Base-by-base conservation (phyloP, 345 rosid genomes). In the Nasturtium officinale region DNA sequence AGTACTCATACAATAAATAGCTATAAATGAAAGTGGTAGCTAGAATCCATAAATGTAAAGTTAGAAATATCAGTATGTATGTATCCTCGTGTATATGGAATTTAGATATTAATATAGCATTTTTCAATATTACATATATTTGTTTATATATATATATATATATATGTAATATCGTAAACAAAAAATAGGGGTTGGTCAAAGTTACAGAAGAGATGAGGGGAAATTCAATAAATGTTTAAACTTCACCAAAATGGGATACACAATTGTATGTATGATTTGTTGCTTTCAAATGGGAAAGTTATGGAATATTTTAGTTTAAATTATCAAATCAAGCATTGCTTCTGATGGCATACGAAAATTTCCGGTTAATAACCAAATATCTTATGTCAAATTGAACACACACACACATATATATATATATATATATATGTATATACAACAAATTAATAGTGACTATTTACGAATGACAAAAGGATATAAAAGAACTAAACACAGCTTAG, bases 181-280 rank as follows among this genome's bases (percentile, higher is more conserved):
- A 15, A 74, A 46, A 20, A 68, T 20, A 21, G 43, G 35, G 75
- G 6, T 55, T 62, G 67, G 61, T 76, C 66, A 70, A 70, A 46
- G 45, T 9, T 61, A 69, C 58, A 61, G 18, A 67, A 37, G 43
- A 60, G 74, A 32, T 30, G 35, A 67, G 23, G 68, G 37, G 57
- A 52, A 61, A 51, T 20, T 47, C 43, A 53, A 3, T 52, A 35
- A 25, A 55, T 63, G 33, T 47, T 69, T 55, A 46, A 54, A 33
- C 58, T 54, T 65, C 43, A 58, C 61, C 53, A 65, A 48, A 37
- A 26, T 66, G 61, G 16, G 40, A 45, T 47, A 26, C 23, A 21
- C 7, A 28, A 3, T 28, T 16, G 9, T 17, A 21, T 28, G 23
- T 6, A 51, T 56, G 9, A 13, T 20, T 37, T 75, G 43, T 55